Base-by-base conservation (phyloP, 306 rosid genomes). In the Castanea sativa region DNA sequence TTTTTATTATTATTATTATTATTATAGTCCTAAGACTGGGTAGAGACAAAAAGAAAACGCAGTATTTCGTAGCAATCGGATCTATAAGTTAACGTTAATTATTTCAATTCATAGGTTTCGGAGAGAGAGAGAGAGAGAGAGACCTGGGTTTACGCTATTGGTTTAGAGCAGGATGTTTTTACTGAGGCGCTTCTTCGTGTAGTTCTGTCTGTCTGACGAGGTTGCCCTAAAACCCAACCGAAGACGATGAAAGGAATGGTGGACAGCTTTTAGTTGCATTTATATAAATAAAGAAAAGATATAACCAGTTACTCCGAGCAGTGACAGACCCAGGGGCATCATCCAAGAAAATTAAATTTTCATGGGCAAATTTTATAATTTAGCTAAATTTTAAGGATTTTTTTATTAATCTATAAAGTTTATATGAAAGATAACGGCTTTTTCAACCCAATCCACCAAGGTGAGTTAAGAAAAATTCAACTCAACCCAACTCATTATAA, bases 401-500 rank as follows among this genome's bases (percentile, higher is more conserved):
- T 38, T 41, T 41, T 8, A 41, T 41, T 2, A 8, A 41, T 41
- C 8, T 41, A 41, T 41, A 41, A 41, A 41, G 45, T 41, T 41
- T 41, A 41, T 12, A 41, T 41, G 8, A 8, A 41, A 2, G 11
- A 38, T 7, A 11, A 35, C 0, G 11, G 45, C 8, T 41, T 41
- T 41, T 8, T 41, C 12, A 41, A 7, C 43, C 10, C 2, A 38
- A 6, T 38, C 43, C 9, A 1, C 43, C 0, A 38, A 0, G 2
- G 2, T 6, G 43, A 6, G 2, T 38, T 38, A 6, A 35, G 2
- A 35, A 35, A 1, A 38, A 38, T 6, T 38, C 2, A 38, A 38
- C 2, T 0, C 10, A 38, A 6, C 10, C 0, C 10, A 7, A 38
- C 2, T 0, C 2, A 38, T 38, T 0, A 38, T 0, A 38, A 1